Conservation (phyloP, 2,329 filamentous ascomycete genomes). For the Pseudopyricularia javanii region DNA sequence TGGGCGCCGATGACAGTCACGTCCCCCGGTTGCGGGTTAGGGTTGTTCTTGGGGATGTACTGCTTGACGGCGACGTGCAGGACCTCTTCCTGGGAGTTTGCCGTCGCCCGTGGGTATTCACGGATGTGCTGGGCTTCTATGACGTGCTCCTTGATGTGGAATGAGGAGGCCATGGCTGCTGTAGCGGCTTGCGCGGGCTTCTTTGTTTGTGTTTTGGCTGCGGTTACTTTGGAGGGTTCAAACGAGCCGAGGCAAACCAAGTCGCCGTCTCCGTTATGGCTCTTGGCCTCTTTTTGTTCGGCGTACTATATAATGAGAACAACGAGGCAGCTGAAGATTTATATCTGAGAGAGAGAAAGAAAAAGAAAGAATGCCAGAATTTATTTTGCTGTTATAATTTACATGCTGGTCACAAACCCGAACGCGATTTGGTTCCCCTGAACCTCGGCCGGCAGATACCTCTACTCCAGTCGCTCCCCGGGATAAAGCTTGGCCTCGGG, state of each 20-base stretch:
- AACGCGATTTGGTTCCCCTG: neutral
- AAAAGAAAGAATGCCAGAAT: no score
- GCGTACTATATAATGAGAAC: no score
- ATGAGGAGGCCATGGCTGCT: slow-evolving; percentile 25
- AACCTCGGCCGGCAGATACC: neutral
- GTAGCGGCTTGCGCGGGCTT: neutral
- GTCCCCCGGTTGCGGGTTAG: slow-evolving; percentile 56
- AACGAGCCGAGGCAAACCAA: no score
- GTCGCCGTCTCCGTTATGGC: no score
- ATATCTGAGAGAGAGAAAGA: no score
- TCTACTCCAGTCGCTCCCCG: neutral
- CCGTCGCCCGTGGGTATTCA: slow-evolving; percentile 65
- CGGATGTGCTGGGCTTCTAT: slow-evolving; percentile 67
- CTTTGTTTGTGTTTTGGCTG: neutral
- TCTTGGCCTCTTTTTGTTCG: no score
- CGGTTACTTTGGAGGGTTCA: no score
- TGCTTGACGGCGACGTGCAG: slow-evolving; percentile 73
- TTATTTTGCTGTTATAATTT: no score
- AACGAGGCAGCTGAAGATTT: no score
- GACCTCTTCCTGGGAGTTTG: slow-evolving; percentile 60
- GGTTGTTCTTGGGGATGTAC: slow-evolving; percentile 67
- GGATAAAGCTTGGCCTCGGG: neutral
- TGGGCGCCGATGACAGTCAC: slow-evolving; percentile 79
- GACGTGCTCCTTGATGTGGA: slow-evolving; percentile 61
- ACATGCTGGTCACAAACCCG: no score